phyloP scores from a whole-genome alignment of 192 early-diverging fungal genomes.

The Rhizophlyctis rosea region DNA sequence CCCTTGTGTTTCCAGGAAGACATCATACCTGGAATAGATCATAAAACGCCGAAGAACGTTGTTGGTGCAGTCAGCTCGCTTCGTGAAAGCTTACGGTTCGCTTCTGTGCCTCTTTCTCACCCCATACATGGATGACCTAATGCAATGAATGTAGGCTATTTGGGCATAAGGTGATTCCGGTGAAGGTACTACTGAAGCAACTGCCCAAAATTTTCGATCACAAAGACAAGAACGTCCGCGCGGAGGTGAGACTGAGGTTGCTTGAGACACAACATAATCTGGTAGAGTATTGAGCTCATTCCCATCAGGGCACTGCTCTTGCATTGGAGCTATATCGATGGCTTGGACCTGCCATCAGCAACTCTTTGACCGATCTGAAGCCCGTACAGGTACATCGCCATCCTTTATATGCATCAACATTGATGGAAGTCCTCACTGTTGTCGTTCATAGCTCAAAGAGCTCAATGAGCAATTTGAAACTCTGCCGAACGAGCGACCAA shows the following conservation, averaged over 20 bases:
- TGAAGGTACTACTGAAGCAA: slow-evolving; percentile 84
- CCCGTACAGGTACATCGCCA: slow-evolving; percentile 77
- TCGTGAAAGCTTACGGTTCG: slow-evolving; percentile 32
- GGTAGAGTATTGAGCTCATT: slow-evolving; percentile 14
- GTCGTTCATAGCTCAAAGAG: slow-evolving; percentile 65
- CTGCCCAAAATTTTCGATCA: slow-evolving; percentile 90
- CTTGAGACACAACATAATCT: no score
- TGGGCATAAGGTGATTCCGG: slow-evolving; percentile 72
- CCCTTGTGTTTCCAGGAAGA: slow-evolving; percentile 53
- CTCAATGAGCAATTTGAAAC: slow-evolving; percentile 79
- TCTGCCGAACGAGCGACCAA: slow-evolving; percentile 56
- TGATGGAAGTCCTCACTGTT: no score
- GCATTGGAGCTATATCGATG: slow-evolving; percentile 89
- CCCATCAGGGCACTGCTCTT: slow-evolving; percentile 54
- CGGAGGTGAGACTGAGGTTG: slow-evolving; percentile 73
- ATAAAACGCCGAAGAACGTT: slow-evolving; percentile 90
- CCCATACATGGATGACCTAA: no score
- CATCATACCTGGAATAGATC: slow-evolving; percentile 70
- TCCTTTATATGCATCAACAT: background rate
- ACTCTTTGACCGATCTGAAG: slow-evolving; percentile 80
- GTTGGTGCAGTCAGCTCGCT: slow-evolving; percentile 45
- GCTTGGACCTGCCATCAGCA: slow-evolving; percentile 77
- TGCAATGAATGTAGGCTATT: slow-evolving; percentile 58
- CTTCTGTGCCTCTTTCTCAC: no score
- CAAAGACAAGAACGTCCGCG: slow-evolving; percentile 86